phyloP scores from a whole-genome alignment of 495 filamentous ascomycete species.

The Penicillium psychrofluorescens region DNA sequence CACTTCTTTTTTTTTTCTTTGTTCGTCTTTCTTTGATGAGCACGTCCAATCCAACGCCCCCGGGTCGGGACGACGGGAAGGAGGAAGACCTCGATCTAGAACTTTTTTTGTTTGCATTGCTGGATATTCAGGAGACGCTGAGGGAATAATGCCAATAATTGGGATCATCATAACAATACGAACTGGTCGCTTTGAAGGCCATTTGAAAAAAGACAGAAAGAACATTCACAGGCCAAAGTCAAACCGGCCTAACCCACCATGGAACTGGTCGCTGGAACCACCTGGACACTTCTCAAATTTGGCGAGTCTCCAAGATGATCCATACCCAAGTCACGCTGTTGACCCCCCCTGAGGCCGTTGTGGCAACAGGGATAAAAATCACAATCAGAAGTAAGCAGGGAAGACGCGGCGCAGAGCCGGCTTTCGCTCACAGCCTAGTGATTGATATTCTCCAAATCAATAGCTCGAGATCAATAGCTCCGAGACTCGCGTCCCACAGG shows the following conservation, averaged over 20 bases:
- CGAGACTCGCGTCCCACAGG: constrained; percentile 17
- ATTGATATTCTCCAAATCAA: constrained; percentile 15
- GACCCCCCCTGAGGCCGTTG: background rate
- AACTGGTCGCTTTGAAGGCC: constrained; percentile 21
- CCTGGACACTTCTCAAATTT: constrained; percentile 9
- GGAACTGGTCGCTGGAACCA: background rate
- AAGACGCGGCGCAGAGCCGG: constrained; percentile 3
- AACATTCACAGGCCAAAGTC: constrained; percentile 16
- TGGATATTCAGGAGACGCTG: constrained; percentile 1
- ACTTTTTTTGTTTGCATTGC: constrained; percentile 9
- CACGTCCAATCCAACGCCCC: background rate
- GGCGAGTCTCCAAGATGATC: constrained; percentile 6
- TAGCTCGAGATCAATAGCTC: constrained; percentile 15
- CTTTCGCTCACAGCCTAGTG: constrained; percentile 18
- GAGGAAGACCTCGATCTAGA: constrained; percentile 17
- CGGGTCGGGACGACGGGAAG: no score
- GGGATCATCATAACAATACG: constrained; percentile 8
- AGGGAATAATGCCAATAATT: constrained; percentile 3
- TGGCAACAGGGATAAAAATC: constrained; percentile 8
- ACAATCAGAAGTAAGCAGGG: constrained; percentile 12
- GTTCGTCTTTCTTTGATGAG: background rate
- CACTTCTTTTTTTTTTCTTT: background rate
- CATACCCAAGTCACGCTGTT: constrained; percentile 3
- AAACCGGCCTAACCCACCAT: no score
- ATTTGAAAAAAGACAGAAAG: constrained; percentile 14